Conservation (phyloP, 2,329 filamentous ascomycete genomes). For the Colletotrichum truncatum region DNA sequence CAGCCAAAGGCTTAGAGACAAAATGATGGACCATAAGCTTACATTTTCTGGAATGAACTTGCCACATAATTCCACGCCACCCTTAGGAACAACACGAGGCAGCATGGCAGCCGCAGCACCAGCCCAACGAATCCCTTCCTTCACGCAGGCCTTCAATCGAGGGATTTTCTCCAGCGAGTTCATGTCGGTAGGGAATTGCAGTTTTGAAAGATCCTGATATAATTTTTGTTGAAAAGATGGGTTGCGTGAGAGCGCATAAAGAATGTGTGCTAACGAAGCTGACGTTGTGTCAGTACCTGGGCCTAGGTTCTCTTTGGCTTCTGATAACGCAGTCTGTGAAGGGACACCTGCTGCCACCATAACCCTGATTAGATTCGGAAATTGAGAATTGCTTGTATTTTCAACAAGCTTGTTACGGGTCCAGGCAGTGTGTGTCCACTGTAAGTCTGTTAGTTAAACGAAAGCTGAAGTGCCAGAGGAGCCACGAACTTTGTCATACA, state of each 20-base stretch:
- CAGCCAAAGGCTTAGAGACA: too few relatives aligned
- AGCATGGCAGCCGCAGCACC: constrained; percentile 38
- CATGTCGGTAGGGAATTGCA: constrained; percentile 36
- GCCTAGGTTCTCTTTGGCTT: constrained; percentile 41
- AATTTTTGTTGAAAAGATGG: constrained; percentile 35
- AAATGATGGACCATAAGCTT: neutral
- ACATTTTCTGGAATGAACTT: constrained; percentile 36
- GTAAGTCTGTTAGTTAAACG: neutral
- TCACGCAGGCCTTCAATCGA: constrained; percentile 35
- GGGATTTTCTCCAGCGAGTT: constrained; percentile 34
- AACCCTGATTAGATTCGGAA: constrained; percentile 33
- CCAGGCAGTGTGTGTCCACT: constrained; percentile 9
- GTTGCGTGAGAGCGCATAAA: constrained; percentile 39
- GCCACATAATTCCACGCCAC: constrained; percentile 34
- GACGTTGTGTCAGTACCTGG: constrained; percentile 43
- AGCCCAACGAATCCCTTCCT: constrained; percentile 39
- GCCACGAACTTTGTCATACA: neutral
- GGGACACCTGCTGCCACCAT: constrained; percentile 33
- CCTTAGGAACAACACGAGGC: constrained; percentile 35
- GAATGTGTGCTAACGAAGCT: constrained; percentile 39
- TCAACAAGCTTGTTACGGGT: neutral
- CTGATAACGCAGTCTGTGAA: constrained; percentile 36
- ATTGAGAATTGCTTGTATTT: constrained; percentile 20
- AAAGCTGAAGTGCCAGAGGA: neutral
- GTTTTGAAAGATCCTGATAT: constrained; percentile 32